Percentiles rank a stretch among this genome's conserved stretches.
Evolutionary conservation across 441 rosid species (phyloP).

Genomic region (Aquilaria agallochum): DNA sequence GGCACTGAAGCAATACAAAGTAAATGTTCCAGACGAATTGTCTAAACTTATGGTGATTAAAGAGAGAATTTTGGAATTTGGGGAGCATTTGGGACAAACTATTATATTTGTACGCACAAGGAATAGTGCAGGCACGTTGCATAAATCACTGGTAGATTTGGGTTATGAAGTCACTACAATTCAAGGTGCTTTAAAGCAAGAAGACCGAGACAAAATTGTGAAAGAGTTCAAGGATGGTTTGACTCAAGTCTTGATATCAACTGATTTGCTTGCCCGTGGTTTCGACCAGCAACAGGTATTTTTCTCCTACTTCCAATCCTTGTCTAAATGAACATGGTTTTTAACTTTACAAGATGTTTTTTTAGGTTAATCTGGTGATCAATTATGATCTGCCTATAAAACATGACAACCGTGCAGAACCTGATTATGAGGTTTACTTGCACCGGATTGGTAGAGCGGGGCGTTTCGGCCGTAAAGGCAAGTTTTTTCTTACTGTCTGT

Average conservation of each 20-base stretch:
- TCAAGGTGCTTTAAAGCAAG: slow-evolving; percentile 63
- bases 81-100: slow-evolving; percentile 83
- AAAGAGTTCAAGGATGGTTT: slow-evolving; percentile 90
- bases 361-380: slow-evolving; percentile 85
- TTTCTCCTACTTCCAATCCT: slow-evolving; percentile 2
- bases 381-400: slow-evolving; percentile 83
- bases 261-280: slow-evolving; percentile 91
- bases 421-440: slow-evolving; percentile 87
- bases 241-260: slow-evolving; percentile 87
- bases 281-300: slow-evolving; percentile 87
- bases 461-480: slow-evolving; percentile 95
- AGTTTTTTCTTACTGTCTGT: slow-evolving; percentile 1
- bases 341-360: slow-evolving; percentile 8
- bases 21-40: slow-evolving; percentile 64
- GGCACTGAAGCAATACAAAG: slow-evolving; percentile 91
- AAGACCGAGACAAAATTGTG: slow-evolving; percentile 78
- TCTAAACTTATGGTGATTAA: slow-evolving; percentile 69
- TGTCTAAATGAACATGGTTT: background rate
- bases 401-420: slow-evolving; percentile 45
- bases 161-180: slow-evolving; percentile 87
- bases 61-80: slow-evolving; percentile 83
- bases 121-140: slow-evolving; percentile 56
- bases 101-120: slow-evolving; percentile 75
- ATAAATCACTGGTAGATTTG: slow-evolving; percentile 53
- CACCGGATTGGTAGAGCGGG: slow-evolving; percentile 99